These are phyloP conservation scores for Quercus bicolor DNA, from an alignment of 306 rosid genomes.

Conservation along the genomic window DNA sequence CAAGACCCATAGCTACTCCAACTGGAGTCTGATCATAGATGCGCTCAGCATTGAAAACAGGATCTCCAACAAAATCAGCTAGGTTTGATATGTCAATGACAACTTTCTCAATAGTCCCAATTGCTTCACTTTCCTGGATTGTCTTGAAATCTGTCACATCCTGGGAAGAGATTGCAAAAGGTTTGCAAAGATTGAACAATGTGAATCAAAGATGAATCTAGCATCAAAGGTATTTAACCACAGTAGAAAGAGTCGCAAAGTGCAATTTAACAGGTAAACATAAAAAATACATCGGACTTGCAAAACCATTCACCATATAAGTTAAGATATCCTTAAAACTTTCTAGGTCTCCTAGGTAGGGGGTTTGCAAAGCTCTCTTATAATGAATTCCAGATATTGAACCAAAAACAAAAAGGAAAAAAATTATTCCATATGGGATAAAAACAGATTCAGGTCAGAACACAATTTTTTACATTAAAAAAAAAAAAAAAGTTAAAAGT, in stretches of 20 bases:
- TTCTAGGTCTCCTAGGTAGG: not conserved
- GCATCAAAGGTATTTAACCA: not conserved
- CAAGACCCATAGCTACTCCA: constrained; percentile 99
- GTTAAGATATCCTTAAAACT: not conserved
- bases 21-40: constrained; percentile 76
- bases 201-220: not conserved
- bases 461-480: not conserved
- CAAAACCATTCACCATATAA: not conserved
- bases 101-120: constrained; percentile 44
- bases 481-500: no score
- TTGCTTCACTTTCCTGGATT: constrained; percentile 34
- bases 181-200: constrained; percentile 9
- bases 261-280: not conserved
- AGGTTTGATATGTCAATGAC: constrained; percentile 54
- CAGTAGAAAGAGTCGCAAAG: not conserved
- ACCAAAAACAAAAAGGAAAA: no score
- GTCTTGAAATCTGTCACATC: constrained; percentile 35
- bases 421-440: no score
- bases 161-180: constrained; percentile 28
- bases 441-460: not conserved
- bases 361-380: not conserved
- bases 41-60: constrained; percentile 95
- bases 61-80: constrained; percentile 81
- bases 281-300: not conserved
- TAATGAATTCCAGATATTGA: not conserved